Evolutionary conservation across 805 yeast genomes (phyloP), one percentile per base, ranked within the genome.

Genomic region (Lipomyces mesembrius): DNA sequence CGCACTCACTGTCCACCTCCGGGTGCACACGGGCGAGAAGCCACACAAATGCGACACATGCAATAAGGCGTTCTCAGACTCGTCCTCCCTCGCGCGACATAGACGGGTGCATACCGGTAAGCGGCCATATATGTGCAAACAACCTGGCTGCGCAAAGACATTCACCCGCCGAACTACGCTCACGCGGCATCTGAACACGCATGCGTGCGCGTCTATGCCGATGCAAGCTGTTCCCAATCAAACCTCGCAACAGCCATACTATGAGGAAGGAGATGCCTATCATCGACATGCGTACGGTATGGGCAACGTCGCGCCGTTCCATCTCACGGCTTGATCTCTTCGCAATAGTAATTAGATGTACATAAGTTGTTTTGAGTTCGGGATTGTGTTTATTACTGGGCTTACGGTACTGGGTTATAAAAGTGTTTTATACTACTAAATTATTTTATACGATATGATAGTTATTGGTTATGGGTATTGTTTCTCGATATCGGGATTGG

Each of bases 11-110:
- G 91, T 93, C 3, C 97, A 92, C 77, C 81, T 84, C 71, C 85
- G 91, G 71, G 88, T 90, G 6, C 97, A 92, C 76, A 88, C 92
- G 0, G 92, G 92, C n/a, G 92, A 87, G 74, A 88, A 88, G 71
- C 92, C 92, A 8, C 88, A 85, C 74, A 78, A 79, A 64, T 88
- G 92, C 75, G 76, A 80, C 17, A 69, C 73, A 17, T 79, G 82
- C 64, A 69, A 66, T 29, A 70, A 68, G 62, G 70, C 72, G 34
- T 69, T 69, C 46, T 61, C 68, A 35, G 72, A 69, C 57, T 69
- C 72, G 46, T 69, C 72, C 17, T 80, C 25, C 90, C 96, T 92
- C 86, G 86, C 89, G 6, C 82, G 97, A 68, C 97, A 92, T 76
- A 82, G 85, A 68, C 85, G 86, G 73, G 82, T 90, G 54, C 97